Percentiles rank a stretch among this genome's conserved stretches.
Conservation (phyloP, 2,329 filamentous ascomycete genomes). For the Fusarium sp. region DNA sequence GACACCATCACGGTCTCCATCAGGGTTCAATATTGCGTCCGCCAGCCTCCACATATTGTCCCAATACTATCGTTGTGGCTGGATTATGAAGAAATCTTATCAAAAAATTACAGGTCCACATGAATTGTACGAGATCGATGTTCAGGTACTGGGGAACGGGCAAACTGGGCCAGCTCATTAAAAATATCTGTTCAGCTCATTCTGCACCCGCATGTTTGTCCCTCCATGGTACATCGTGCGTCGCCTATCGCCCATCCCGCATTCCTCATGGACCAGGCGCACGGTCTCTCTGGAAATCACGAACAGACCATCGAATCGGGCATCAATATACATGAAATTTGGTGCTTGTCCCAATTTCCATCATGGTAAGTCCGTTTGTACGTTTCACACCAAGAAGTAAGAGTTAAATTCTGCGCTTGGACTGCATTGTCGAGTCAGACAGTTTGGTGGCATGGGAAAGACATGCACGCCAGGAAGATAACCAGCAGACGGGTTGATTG, state of each 20-base stretch:
- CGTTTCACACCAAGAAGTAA: background rate
- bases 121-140: background rate
- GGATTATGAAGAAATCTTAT: background rate
- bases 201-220: background rate
- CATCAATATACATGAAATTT: constrained; percentile 6
- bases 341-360: constrained; percentile 5
- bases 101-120: background rate
- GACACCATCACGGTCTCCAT: background rate
- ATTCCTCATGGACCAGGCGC: constrained; percentile 5
- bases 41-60: constrained; percentile 19
- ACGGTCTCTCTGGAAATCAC: constrained; percentile 9
- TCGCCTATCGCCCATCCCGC: constrained; percentile 5
- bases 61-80: constrained; percentile 11
- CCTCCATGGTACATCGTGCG: background rate
- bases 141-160: background rate
- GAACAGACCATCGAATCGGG: background rate
- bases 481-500: background rate
- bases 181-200: background rate
- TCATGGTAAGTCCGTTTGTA: constrained; percentile 1
- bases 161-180: background rate
- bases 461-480: background rate
- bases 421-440: background rate
- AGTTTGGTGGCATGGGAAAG: background rate
- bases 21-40: constrained; percentile 10
- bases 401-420: constrained; percentile 13